Evolutionary conservation across 2,329 filamentous ascomycete genomes (phyloP).

Genomic region (Colletotrichum sansevieriae): DNA sequence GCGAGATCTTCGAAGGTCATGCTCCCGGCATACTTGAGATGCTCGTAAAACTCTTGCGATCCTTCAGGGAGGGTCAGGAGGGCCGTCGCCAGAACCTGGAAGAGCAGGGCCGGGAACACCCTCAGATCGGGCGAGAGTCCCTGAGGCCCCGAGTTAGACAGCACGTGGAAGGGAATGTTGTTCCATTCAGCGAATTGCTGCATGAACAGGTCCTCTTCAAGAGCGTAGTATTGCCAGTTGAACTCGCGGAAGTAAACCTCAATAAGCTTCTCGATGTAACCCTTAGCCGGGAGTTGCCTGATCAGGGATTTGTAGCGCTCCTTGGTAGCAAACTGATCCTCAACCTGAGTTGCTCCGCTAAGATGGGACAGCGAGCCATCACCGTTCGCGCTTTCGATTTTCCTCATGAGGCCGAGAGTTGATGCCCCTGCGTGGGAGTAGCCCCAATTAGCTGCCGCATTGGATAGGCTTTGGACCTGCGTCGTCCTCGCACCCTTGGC

Average conservation of each 20-base stretch:
- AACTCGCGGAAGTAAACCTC: conserved; percentile 68
- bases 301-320: conserved; percentile 72
- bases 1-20: conserved; percentile 74
- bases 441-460: conserved; percentile 63
- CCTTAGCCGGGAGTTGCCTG: conserved; percentile 67
- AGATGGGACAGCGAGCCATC: conserved; percentile 51
- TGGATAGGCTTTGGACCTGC: conserved; percentile 52
- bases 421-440: conserved; percentile 66
- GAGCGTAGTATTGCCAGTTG: conserved; percentile 69
- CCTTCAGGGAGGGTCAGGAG: conserved; percentile 65
- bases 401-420: conserved; percentile 67
- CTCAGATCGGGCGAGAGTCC: conserved; percentile 64
- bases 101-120: conserved; percentile 71
- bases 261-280: conserved; percentile 67
- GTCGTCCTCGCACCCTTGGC: conserved; percentile 42
- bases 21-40: conserved; percentile 69
- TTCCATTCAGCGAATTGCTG: conserved; percentile 68
- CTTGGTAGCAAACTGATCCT: conserved; percentile 58
- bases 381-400: conserved; percentile 62
- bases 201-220: conserved; percentile 67
- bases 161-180: conserved; percentile 63
- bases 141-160: conserved; percentile 64
- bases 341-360: conserved; percentile 45
- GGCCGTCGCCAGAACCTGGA: conserved; percentile 69
- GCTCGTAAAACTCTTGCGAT: conserved; percentile 63